Base-by-base conservation (phyloP, 805 yeast species). In the Groenewaldozyma tartarivorans region DNA sequence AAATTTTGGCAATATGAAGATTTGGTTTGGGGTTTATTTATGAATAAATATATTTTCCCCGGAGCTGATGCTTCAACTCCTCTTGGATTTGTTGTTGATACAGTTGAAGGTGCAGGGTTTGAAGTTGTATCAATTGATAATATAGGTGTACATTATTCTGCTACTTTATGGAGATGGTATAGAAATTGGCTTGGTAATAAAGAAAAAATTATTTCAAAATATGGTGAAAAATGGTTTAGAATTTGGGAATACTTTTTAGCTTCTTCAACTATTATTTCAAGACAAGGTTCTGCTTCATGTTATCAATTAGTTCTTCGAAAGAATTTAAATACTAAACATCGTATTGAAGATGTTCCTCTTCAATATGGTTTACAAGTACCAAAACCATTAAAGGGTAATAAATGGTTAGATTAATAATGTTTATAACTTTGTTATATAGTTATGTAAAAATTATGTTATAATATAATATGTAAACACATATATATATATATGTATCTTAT, bases 1-100 rank as follows among this genome's bases (percentile, higher is more conserved):
- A 87, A 86, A 68, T 69, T 74, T 44, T 86, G 95, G 96, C 95
- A 86, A 68, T 86, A 84, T 64, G 95, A 86, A 68, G 96, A 86
- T 63, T 72, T 86, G 56, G 71, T 77, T 63, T 86, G 95, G 96
- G 96, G 96, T 54, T 70, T 87, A 60, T 86, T 86, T 66, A 87
- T 86, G 95, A 86, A 87, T 77, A 86, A 84, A 71, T 86, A 84
- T 66, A 81, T 86, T 60, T 86, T 86, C 85, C 95, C 96, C 34
- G 96, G 96, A 65, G 95, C 95, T 39, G 96, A 86, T 67, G 95
- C 95, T 36, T 84, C 94, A 4, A 87, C 96, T 43, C 96, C 96
- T 30, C 73, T 87, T 53, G 85, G 85, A 45, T 87, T 83, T 57
- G 90, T 85, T 48, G 69, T 79, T 46, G 74, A 81, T 48, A 68